phyloP scores from a whole-genome alignment of 306 rosid species.

The Cucumis hystrix region DNA sequence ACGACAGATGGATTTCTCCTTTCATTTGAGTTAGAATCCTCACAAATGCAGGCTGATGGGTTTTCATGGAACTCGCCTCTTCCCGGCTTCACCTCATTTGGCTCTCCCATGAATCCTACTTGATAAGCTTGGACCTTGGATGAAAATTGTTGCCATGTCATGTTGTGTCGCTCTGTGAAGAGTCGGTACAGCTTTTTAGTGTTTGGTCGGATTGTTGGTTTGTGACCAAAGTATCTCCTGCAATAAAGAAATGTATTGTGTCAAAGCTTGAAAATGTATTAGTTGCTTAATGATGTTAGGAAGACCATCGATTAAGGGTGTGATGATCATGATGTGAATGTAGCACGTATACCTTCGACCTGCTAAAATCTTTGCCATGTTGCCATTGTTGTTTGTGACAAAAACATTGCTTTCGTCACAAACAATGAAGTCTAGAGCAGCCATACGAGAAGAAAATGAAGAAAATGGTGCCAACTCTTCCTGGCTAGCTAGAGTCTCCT shows the following conservation, averaged over 20 bases:
- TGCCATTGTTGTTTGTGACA: conserved; percentile 85
- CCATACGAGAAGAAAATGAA: conserved; percentile 88
- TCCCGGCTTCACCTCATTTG: conserved; percentile 58
- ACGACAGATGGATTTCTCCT: conserved; percentile 2
- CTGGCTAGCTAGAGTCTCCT: conserved; percentile 54
- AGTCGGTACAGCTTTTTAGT: conserved; percentile 46
- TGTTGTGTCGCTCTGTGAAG: conserved; percentile 34
- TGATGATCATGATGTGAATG: neutral
- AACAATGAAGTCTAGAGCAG: conserved; percentile 74
- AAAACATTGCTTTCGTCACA: conserved; percentile 80
- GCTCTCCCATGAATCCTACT: conserved; percentile 86
- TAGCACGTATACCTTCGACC: conserved; percentile 50
- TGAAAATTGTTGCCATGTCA: conserved; percentile 70
- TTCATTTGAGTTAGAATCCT: conserved; percentile 16
- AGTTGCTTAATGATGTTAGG: neutral
- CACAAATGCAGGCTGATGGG: conserved; percentile 76
- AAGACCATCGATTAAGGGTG: neutral
- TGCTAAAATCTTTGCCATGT: conserved; percentile 90
- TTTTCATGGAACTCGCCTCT: conserved; percentile 79
- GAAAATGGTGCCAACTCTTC: conserved; percentile 63
- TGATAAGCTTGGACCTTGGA: conserved; percentile 47
- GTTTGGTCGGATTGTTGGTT: conserved; percentile 81
- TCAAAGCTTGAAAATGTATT: neutral
- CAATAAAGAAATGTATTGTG: conserved; percentile 9
- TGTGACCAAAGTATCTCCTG: conserved; percentile 89